Evolutionary conservation across 179 eudicot genomes (phyloP), one percentile per base, ranked within the genome.

Genomic region (Corrigiola litoralis): DNA sequence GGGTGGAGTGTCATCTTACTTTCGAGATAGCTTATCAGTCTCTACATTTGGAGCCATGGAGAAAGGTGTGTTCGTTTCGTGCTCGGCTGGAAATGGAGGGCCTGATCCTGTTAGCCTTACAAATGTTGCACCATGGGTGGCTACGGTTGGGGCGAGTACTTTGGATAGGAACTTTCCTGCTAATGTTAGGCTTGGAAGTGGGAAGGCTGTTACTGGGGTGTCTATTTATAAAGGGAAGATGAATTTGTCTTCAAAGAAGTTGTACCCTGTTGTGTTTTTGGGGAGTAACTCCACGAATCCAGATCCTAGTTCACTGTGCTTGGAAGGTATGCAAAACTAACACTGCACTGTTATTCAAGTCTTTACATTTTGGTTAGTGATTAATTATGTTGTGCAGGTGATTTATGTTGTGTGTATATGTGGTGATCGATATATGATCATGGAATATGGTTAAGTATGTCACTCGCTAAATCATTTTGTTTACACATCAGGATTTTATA

Each of bases 11-110:
- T 67, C 94, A 5, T 83, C 96, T 0, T 91, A 88, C 57, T 73
- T 72, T 34, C 67, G 82, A 3, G 97, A 91, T 27, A 86, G 86
- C n/a, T 28, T 91, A 34, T 81, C 97, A 1, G 79, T 91, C 23
- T 94, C 87, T 0, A 74, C 97, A 0, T 91, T 86, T 16, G 96
- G 91, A 18, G 96, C 97, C 0, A 91, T 91, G 97, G 86, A 91
- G 75, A 86, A 17, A 64, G 97, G 97, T 0, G 82, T 91, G 20
- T 84, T 91, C 11, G 76, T 91, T 9, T 86, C 96, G 10, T 85
- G 97, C 64, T 91, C 97, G 0, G 97, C 97, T 0, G 97, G 97
- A 2, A 91, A 91, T 18, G 86, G 87, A 2, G 97, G 97, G 31
- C 97, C 97, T 1, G 87, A 82, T 28, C 90, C 91, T 1, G 75